Evolutionary conservation across 179 eudicot genomes (phyloP).

Genomic region (Silene coronaria): DNA sequence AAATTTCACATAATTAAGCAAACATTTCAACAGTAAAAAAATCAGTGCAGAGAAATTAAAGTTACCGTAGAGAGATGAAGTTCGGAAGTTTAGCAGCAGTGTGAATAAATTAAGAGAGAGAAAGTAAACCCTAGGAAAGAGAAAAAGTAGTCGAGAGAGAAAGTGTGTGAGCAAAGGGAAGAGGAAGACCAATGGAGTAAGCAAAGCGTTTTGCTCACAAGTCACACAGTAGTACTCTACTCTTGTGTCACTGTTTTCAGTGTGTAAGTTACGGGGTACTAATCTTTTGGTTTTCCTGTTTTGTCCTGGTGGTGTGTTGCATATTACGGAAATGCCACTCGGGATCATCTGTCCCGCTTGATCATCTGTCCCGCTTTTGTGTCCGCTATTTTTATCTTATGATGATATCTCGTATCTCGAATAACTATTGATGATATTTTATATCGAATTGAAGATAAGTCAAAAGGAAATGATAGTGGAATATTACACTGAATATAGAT

Average conservation of each 20-base stretch:
- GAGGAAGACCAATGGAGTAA: constrained; percentile 17
- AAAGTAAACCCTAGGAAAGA: constrained; percentile 25
- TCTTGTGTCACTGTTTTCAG: background rate
- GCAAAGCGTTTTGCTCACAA: background rate
- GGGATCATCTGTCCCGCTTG: no score
- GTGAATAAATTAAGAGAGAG: background rate
- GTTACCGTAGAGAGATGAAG: background rate
- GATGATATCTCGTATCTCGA: no score
- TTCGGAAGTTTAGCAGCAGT: background rate
- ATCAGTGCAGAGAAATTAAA: background rate
- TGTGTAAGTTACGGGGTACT: background rate
- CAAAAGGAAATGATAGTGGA: no score
- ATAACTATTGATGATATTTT: no score
- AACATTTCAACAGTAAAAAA: background rate
- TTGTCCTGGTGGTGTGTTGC: background rate
- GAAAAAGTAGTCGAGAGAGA: constrained; percentile 4
- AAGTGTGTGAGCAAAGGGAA: background rate
- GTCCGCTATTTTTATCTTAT: no score
- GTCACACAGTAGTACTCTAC: background rate
- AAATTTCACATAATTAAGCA: no score
- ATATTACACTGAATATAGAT: no score
- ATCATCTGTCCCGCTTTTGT: background rate
- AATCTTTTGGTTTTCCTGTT: background rate
- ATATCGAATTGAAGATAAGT: no score
- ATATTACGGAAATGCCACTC: constrained; percentile 8